Evolutionary conservation across 2,329 filamentous ascomycete species (phyloP).

Genomic region (Cladophialophora exuberans): DNA sequence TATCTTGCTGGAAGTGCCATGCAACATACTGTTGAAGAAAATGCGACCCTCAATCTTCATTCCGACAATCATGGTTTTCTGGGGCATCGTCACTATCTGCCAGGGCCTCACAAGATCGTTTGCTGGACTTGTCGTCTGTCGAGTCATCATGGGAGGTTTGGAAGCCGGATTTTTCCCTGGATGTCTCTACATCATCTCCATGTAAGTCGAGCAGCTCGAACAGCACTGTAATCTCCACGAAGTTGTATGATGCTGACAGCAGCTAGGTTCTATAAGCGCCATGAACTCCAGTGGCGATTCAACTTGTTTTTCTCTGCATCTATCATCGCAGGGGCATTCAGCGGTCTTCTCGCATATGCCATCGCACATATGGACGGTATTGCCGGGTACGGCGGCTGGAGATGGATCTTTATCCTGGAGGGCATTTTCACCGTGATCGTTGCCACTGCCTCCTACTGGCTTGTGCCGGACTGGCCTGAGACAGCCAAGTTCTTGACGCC

Average conservation of each 20-base stretch:
- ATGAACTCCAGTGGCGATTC: conserved; percentile 44
- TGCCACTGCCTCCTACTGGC: conserved; percentile 34
- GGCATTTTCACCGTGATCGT: conserved; percentile 38
- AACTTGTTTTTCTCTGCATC: conserved; percentile 40
- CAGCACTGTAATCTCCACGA: background rate
- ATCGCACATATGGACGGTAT: conserved; percentile 56
- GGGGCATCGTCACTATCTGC: conserved; percentile 46
- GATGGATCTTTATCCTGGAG: conserved; percentile 45
- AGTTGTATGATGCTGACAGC: conserved; percentile 27
- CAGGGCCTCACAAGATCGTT: conserved; percentile 39
- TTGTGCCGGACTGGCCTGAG: conserved; percentile 41
- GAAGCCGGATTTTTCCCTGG: conserved; percentile 46
- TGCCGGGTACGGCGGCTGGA: conserved; percentile 37
- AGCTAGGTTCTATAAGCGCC: conserved; percentile 41
- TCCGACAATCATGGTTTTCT: conserved; percentile 27
- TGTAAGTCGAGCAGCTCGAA: conserved; percentile 20
- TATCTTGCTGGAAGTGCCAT: conserved; percentile 43
- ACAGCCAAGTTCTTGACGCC: conserved; percentile 38
- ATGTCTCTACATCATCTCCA: conserved; percentile 32
- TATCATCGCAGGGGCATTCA: conserved; percentile 46
- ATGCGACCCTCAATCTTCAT: conserved; percentile 32
- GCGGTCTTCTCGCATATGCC: conserved; percentile 55
- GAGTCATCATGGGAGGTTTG: conserved; percentile 39
- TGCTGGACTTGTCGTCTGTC: conserved; percentile 37
- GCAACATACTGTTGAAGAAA: conserved; percentile 50